Conservation (phyloP, 2,329 filamentous ascomycete genomes). For the Trichoderma sp. region DNA sequence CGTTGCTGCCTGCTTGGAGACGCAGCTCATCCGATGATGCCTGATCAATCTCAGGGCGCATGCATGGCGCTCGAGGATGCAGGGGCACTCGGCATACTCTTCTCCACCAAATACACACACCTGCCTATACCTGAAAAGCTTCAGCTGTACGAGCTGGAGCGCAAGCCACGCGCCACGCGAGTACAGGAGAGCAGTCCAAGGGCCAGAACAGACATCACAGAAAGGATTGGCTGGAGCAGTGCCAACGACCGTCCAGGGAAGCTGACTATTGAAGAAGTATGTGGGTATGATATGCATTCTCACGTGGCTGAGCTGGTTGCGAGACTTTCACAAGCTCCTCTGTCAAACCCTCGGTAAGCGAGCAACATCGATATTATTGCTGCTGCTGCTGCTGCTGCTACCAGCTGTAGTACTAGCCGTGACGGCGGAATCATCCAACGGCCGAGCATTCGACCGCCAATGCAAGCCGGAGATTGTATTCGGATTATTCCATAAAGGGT, state of each 20-base stretch:
- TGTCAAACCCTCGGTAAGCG: neutral
- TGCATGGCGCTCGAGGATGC: slow-evolving; percentile 68
- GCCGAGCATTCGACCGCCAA: neutral
- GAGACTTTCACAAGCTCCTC: neutral
- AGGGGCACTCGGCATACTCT: slow-evolving; percentile 60
- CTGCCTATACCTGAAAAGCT: slow-evolving; percentile 48
- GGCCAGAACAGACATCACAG: slow-evolving; percentile 57
- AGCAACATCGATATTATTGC: neutral
- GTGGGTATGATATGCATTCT: slow-evolving; percentile 47
- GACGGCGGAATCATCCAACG: neutral
- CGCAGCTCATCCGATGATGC: slow-evolving; percentile 68
- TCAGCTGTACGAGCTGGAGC: slow-evolving; percentile 50
- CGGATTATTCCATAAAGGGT: neutral
- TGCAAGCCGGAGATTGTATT: neutral
- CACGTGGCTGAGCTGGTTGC: slow-evolving; percentile 29
- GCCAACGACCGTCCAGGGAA: slow-evolving; percentile 55
- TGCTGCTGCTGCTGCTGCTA: neutral
- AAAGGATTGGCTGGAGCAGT: slow-evolving; percentile 31
- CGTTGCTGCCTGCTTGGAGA: slow-evolving; percentile 60
- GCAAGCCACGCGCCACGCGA: slow-evolving; percentile 51
- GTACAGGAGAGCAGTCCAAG: slow-evolving; percentile 54
- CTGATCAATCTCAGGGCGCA: slow-evolving; percentile 66
- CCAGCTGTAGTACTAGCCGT: neutral
- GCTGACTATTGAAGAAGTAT: slow-evolving; percentile 66
- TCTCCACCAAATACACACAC: slow-evolving; percentile 44